Conservation (phyloP, 345 rosid genomes). For the Salix brachista region DNA sequence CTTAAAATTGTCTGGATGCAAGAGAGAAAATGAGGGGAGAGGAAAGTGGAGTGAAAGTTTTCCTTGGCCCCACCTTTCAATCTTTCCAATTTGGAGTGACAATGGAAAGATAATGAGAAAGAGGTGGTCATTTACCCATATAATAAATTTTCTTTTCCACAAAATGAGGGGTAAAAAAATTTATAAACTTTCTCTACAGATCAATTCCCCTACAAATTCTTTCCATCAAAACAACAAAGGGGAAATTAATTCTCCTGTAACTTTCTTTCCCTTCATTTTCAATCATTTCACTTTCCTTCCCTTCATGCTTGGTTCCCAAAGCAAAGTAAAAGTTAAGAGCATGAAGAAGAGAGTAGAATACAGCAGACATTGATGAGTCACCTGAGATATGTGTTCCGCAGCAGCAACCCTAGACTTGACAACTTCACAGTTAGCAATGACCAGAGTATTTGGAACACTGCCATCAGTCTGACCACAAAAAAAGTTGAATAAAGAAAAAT, state of each 20-base stretch:
- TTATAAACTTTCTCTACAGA: background rate
- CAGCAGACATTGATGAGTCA: slow-evolving; percentile 11
- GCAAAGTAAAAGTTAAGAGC: background rate
- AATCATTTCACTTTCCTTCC: background rate
- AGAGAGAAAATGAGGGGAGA: background rate
- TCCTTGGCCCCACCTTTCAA: background rate
- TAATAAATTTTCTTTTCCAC: background rate
- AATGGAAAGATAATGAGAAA: background rate
- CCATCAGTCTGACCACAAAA: slow-evolving; percentile 66
- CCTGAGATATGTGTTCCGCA: slow-evolving; percentile 80
- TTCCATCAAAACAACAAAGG: background rate
- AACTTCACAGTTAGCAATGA: slow-evolving; percentile 79
- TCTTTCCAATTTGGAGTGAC: background rate
- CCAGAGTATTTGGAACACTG: slow-evolving; percentile 86
- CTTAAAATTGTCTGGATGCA: background rate
- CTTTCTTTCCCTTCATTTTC: background rate
- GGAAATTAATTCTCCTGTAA: background rate
- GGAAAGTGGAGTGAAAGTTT: background rate
- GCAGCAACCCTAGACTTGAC: slow-evolving; percentile 83
- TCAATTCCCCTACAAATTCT: background rate
- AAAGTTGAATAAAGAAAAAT: slow-evolving; percentile 7
- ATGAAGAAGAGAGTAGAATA: background rate
- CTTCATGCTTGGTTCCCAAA: background rate
- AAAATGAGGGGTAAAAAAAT: background rate
- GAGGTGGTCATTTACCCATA: background rate